Evolutionary conservation across 495 filamentous ascomycete genomes (phyloP), one percentile per base, ranked within the genome.

Genomic region (Friedmanniomyces simplex): DNA sequence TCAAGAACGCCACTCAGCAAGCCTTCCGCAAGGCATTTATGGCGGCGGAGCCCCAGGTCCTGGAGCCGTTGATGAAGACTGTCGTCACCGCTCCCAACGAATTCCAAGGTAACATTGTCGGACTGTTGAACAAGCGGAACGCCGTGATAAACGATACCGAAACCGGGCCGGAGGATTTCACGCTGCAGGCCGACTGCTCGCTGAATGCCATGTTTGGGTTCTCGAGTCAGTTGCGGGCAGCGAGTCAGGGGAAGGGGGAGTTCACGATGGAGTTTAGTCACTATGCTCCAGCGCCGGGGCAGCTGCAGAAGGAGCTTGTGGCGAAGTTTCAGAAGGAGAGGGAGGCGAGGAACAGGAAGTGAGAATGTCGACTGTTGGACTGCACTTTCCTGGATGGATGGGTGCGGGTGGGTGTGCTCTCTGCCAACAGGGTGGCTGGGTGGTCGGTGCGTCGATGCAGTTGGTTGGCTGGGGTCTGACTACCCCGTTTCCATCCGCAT

Each of bases 231-330:
- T 74, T 99, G 71, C 80, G 94, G 60, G 94, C 94, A 3, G 86
- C 89, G 22, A 96, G 91, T 11, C 94, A 99, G 76, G 94, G 93
- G 52, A 99, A 99, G 79, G 94, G 94, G 63, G 94, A 99, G 76
- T 99, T 96, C 66, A 85, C 79, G 60, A 99, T 99, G 94, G 94
- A 99, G 76, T 99, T 97, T 71, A 88, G 85, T 68, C 91, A 97
- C 74, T 97, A 99, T 69, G 82, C 84, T 55, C 77, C 87, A 53
- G 87, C 91, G 61, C 87, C 90, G 50, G 81, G 82, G 58, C 91
- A 96, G 65, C 68, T 96, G 70, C 94, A 99, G 74, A 96, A 87
- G 73, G 94, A 97, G 71, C 76, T 99, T 50, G 74, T 97, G 34
- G 82, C 83, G 55, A 89, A 91, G 75, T 80, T 95, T 74, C 73